Conservation (phyloP, 2,329 filamentous ascomycete genomes). For the Drechslera avenae region DNA sequence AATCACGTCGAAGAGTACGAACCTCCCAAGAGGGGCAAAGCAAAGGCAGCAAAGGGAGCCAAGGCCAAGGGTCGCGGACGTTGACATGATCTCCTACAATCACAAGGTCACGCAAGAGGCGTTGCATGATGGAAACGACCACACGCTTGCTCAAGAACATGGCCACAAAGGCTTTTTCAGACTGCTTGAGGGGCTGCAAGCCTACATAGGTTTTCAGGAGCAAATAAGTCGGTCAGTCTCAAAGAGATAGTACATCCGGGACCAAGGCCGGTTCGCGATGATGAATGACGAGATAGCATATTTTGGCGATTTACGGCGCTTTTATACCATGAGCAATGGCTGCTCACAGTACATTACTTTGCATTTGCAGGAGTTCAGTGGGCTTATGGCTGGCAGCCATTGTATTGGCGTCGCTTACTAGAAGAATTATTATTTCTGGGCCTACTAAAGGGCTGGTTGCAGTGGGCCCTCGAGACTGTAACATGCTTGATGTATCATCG, state of each 20-base stretch:
- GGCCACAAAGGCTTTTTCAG: neutral
- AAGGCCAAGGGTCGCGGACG: constrained; percentile 37
- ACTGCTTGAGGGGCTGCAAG: neutral
- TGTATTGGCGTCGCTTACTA: neutral
- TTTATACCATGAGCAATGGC: constrained; percentile 25
- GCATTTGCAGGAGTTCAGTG: constrained; percentile 25
- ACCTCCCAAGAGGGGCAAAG: constrained; percentile 55
- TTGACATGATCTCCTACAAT: constrained; percentile 9
- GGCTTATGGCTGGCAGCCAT: constrained; percentile 1
- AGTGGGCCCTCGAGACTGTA: neutral
- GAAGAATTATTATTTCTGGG: neutral
- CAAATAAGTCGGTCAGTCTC: neutral
- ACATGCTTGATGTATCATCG: neutral
- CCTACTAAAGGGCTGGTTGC: neutral
- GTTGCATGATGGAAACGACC: neutral
- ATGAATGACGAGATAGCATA: constrained; percentile 26
- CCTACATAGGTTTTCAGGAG: neutral
- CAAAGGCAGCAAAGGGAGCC: constrained; percentile 37
- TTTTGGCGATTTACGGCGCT: constrained; percentile 26
- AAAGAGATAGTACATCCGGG: neutral
- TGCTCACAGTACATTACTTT: constrained; percentile 12
- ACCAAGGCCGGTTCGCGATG: constrained; percentile 6
- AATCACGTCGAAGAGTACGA: constrained; percentile 62
- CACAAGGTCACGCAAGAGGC: constrained; percentile 6
- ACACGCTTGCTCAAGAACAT: neutral